A percentile compares a stretch with the other conserved stretches of the same genome.
These are phyloP conservation scores for Verticillium isaacii DNA, from an alignment of 2,329 filamentous ascomycete genomes.

Conservation along the genomic window DNA sequence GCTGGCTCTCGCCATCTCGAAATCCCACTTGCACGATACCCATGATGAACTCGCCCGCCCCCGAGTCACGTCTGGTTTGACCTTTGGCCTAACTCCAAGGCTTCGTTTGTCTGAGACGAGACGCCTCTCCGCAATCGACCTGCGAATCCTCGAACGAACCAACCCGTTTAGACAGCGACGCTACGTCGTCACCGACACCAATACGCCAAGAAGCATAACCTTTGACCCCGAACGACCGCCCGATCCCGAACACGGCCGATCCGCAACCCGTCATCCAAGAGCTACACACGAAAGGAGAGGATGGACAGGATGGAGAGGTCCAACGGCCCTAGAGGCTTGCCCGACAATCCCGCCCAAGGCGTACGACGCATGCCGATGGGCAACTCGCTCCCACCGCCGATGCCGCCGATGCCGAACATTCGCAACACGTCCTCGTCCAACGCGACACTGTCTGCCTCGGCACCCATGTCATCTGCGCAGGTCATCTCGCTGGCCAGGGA, in stretches of 20 bases:
- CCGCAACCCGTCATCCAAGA: constrained; percentile 7
- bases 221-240: not conserved
- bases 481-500: constrained; percentile 62
- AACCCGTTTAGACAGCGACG: constrained; percentile 4
- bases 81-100: constrained; percentile 11
- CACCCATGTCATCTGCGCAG: constrained; percentile 54
- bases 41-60: constrained; percentile 11
- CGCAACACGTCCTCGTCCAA: constrained; percentile 39
- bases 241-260: not conserved
- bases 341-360: constrained; percentile 33
- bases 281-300: not conserved
- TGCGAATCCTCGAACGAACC: constrained; percentile 3
- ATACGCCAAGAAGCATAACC: not conserved
- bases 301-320: constrained; percentile 12
- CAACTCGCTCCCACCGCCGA: constrained; percentile 31
- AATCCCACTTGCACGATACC: not conserved
- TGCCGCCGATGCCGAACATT: constrained; percentile 41
- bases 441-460: constrained; percentile 43
- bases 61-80: constrained; percentile 9
- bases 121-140: constrained; percentile 8
- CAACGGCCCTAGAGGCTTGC: constrained; percentile 27
- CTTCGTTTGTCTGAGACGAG: constrained; percentile 8
- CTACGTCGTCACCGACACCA: not conserved
- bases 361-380: constrained; percentile 28
- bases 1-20: not conserved